A percentile compares a stretch with the other conserved stretches of the same genome.
Conservation (phyloP, 169 alveolate genomes). For the Babesia gibsoni region DNA sequence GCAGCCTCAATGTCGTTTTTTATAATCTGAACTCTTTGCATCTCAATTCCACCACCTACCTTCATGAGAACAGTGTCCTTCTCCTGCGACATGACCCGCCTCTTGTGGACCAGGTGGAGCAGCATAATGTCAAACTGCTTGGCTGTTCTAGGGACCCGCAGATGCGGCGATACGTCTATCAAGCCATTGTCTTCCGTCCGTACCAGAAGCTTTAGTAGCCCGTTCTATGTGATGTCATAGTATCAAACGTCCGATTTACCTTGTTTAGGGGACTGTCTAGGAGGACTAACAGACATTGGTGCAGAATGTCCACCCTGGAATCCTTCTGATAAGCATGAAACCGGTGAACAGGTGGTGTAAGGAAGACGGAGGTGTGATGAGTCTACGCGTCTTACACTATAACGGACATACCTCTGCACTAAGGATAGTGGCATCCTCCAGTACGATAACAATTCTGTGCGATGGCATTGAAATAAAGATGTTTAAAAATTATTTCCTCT, state of each 20-base stretch:
- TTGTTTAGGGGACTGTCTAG: constrained; percentile 79
- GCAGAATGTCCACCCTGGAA: constrained; percentile 83
- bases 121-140: constrained; percentile 78
- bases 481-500: not conserved
- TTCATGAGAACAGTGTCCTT: constrained; percentile 68
- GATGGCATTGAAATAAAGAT: constrained; percentile 1
- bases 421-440: constrained; percentile 18
- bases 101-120: constrained; percentile 76
- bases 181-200: constrained; percentile 80
- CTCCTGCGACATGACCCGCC: constrained; percentile 77
- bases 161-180: constrained; percentile 83
- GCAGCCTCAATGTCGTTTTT: constrained; percentile 76
- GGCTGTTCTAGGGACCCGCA: constrained; percentile 81
- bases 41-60: constrained; percentile 12
- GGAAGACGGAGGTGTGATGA: constrained; percentile 1
- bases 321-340: constrained; percentile 64
- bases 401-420: constrained; percentile 39
- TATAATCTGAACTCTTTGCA: constrained; percentile 55
- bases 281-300: constrained; percentile 83
- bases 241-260: constrained; percentile 13
- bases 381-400: not conserved
- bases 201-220: constrained; percentile 74
- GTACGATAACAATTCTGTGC: constrained; percentile 11
- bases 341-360: constrained; percentile 23
- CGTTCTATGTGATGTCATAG: constrained; percentile 57